These are phyloP conservation scores for Suillus clintonianus DNA, from an alignment of 768 basidiomycete genomes.

Conservation along the genomic window DNA sequence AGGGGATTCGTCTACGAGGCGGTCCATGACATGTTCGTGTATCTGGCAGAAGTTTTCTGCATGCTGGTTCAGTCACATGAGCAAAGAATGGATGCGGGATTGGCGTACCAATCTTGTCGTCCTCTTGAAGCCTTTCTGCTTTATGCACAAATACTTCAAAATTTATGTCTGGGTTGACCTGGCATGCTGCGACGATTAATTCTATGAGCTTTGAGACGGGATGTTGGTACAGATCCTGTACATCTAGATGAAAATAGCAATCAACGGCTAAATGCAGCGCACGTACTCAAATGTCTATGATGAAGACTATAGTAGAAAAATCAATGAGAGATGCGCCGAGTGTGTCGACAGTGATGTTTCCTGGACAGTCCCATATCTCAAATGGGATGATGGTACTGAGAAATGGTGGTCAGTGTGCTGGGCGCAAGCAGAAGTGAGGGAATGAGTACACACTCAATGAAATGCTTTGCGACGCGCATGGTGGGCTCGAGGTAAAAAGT, in stretches of 20 bases:
- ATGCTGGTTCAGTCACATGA: slow-evolving; percentile 3
- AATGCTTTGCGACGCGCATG: slow-evolving; percentile 69
- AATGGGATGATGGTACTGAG: slow-evolving; percentile 86
- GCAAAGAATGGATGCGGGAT: background rate
- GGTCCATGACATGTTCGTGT: slow-evolving; percentile 82
- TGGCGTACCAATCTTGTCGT: slow-evolving; percentile 81
- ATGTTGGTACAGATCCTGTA: slow-evolving; percentile 80
- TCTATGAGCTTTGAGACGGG: slow-evolving; percentile 82
- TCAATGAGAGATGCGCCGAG: slow-evolving; percentile 73
- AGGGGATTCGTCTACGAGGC: slow-evolving; percentile 72
- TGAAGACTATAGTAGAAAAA: slow-evolving; percentile 86
- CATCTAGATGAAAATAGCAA: background rate
- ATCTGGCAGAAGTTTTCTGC: slow-evolving; percentile 91
- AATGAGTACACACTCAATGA: slow-evolving; percentile 71
- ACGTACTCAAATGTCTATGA: slow-evolving; percentile 91
- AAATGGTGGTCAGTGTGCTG: too few species aligned
- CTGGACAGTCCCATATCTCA: slow-evolving; percentile 95
- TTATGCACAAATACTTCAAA: slow-evolving; percentile 96
- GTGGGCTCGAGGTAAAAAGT: slow-evolving; percentile 91
- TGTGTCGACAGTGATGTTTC: slow-evolving; percentile 78
- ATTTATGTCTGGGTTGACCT: slow-evolving; percentile 72
- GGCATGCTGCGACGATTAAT: slow-evolving; percentile 75
- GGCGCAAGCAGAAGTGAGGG: background rate
- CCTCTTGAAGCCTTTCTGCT: slow-evolving; percentile 87
- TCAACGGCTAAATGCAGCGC: slow-evolving; percentile 10